Evolutionary conservation across 176 grass and related monocot genomes (phyloP).

Genomic region (Saccharum spontaneum): DNA sequence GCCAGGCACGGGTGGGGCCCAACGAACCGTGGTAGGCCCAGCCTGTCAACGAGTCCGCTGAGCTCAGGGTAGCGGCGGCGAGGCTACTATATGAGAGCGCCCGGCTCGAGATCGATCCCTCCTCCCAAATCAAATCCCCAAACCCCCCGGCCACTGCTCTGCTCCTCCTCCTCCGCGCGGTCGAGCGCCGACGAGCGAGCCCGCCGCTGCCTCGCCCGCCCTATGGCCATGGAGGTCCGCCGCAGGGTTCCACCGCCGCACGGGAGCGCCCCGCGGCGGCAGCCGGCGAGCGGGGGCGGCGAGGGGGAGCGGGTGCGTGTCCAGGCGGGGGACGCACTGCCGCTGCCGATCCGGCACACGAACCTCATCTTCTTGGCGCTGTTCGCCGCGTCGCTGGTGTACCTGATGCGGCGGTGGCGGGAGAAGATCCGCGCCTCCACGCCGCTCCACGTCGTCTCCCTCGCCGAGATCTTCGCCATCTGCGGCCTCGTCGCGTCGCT

Average conservation of each 20-base stretch:
- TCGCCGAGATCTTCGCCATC: constrained; percentile 73
- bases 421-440: constrained; percentile 75
- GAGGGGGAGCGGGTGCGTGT: constrained; percentile 28
- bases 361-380: constrained; percentile 64
- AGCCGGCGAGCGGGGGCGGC: background rate
- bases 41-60: background rate
- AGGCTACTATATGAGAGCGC: constrained; percentile 32
- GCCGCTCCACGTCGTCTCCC: constrained; percentile 68
- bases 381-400: constrained; percentile 65
- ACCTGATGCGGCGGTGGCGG: constrained; percentile 77
- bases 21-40: background rate
- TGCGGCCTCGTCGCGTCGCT: constrained; percentile 70
- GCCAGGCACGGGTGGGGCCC: background rate
- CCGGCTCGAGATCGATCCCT: background rate
- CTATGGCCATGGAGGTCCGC: constrained; percentile 39
- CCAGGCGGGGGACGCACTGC: constrained; percentile 60
- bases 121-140: constrained; percentile 8
- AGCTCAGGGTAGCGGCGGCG: background rate
- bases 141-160: background rate
- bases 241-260: constrained; percentile 24
- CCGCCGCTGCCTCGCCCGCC: background rate
- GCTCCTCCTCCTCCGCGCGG: background rate
- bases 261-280: background rate
- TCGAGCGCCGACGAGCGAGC: constrained; percentile 29
- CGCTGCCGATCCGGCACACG: constrained; percentile 69